Percentiles rank a stretch among this genome's conserved stretches.
Conservation (phyloP, 2,329 filamentous ascomycete genomes). For the Ophiocordyceps sinensis region DNA sequence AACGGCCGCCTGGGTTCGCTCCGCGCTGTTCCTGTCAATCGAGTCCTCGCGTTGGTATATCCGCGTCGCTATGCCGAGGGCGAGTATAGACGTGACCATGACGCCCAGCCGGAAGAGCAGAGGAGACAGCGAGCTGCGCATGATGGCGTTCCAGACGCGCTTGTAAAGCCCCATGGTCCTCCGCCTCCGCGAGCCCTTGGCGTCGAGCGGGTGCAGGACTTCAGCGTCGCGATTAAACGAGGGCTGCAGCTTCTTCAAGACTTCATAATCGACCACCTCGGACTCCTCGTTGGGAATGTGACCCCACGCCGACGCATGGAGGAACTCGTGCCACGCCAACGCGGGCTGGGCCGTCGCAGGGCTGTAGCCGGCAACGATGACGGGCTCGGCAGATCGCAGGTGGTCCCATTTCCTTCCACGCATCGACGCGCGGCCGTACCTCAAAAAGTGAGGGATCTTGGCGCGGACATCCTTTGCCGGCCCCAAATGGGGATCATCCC, state of each 20-base stretch:
- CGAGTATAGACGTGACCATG: constrained; percentile 67
- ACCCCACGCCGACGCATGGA: constrained; percentile 38
- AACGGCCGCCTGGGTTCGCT: constrained; percentile 69
- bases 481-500: constrained; percentile 21
- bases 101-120: constrained; percentile 71
- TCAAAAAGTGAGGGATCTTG: constrained; percentile 31
- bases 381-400: constrained; percentile 41
- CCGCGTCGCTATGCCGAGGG: constrained; percentile 61
- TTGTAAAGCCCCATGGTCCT: constrained; percentile 26
- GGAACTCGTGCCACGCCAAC: constrained; percentile 36
- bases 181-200: constrained; percentile 13
- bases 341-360: constrained; percentile 25
- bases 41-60: constrained; percentile 50
- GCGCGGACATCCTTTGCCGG: constrained; percentile 17
- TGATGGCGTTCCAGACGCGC: constrained; percentile 51
- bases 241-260: constrained; percentile 31
- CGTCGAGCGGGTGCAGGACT: constrained; percentile 15
- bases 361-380: constrained; percentile 38
- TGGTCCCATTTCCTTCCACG: constrained; percentile 45
- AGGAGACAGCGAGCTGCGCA: constrained; percentile 76
- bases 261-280: constrained; percentile 30
- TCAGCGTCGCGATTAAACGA: constrained; percentile 26
- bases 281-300: constrained; percentile 31
- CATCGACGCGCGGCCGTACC: constrained; percentile 29
- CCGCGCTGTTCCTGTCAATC: constrained; percentile 26